Conservation (phyloP, 1,284 basidiomycete species). For the Moesziomyces antarcticus region DNA sequence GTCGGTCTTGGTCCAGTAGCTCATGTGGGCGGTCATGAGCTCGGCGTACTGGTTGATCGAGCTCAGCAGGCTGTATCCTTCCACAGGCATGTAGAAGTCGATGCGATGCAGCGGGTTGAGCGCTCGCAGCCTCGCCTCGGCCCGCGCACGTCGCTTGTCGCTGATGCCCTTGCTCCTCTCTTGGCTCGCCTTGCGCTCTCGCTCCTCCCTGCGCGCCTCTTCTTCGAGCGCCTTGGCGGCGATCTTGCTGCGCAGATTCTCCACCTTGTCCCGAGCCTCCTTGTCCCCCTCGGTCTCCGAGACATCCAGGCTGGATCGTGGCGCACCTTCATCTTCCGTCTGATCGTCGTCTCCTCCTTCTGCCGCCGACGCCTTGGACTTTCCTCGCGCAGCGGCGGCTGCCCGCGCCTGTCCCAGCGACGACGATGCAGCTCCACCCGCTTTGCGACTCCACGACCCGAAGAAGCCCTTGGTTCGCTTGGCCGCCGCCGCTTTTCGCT, state of each 20-base stretch:
- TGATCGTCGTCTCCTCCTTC: constrained; percentile 23
- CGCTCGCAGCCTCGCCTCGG: constrained; percentile 39
- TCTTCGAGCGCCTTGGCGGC: constrained; percentile 22
- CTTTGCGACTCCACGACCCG: constrained; percentile 32
- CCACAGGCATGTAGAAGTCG: constrained; percentile 55
- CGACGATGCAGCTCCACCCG: constrained; percentile 18
- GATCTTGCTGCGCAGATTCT: constrained; percentile 16
- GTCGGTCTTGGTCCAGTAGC: constrained; percentile 58
- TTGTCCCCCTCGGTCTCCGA: constrained; percentile 31
- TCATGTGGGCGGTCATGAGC: constrained; percentile 60
- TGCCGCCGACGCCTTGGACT: constrained; percentile 5
- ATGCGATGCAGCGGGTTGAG: constrained; percentile 44
- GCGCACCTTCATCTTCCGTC: constrained; percentile 13
- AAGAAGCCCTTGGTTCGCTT: constrained; percentile 37
- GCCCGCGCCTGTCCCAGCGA: constrained; percentile 9
- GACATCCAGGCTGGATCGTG: constrained; percentile 23
- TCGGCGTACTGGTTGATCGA: constrained; percentile 55
- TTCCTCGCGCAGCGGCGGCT: constrained; percentile 4
- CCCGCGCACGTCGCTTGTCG: constrained; percentile 28
- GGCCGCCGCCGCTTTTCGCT: constrained; percentile 33
- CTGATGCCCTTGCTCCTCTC: constrained; percentile 39
- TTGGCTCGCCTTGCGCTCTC: constrained; percentile 18
- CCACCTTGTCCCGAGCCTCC: constrained; percentile 16
- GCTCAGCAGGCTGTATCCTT: constrained; percentile 45
- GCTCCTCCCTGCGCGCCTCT: constrained; percentile 36